phyloP scores from a whole-genome alignment of 371 early-diverging fungal species.

The Apophysomyces variabilis region DNA sequence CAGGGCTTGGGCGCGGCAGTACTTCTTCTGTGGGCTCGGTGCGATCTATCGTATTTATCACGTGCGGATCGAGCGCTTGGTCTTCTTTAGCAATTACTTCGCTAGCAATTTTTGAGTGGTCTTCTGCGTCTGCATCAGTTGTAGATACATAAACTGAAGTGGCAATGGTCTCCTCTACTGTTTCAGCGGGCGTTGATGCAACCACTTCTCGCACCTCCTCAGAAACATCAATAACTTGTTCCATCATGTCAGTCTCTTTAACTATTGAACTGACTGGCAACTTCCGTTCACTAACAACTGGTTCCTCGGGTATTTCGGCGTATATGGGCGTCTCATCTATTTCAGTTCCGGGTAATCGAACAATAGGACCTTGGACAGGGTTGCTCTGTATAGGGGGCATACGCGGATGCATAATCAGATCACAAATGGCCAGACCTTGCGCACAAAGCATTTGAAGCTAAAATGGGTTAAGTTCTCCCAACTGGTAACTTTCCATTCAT shows the following conservation, averaged over 20 bases:
- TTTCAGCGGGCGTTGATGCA: too few species aligned
- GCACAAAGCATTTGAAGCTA: conserved; percentile 49
- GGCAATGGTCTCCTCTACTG: too few species aligned
- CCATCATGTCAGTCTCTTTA: not conserved
- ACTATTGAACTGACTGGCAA: not conserved
- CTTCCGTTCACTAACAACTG: conserved; percentile 1
- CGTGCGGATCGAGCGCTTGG: too few species aligned
- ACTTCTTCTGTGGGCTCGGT: too few species aligned
- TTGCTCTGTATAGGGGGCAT: conserved; percentile 65
- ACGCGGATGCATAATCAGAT: conserved; percentile 60
- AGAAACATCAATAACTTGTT: not conserved
- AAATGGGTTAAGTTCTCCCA: not conserved
- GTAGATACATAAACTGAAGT: too few species aligned
- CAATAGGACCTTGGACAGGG: conserved; percentile 26
- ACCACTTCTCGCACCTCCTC: not conserved
- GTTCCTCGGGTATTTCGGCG: conserved; percentile 23
- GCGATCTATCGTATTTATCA: too few species aligned
- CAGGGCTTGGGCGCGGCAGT: too few species aligned
- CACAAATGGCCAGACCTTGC: conserved; percentile 58
- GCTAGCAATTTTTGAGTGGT: too few species aligned
- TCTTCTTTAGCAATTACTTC: too few species aligned
- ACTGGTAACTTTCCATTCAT: not conserved
- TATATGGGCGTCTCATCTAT: conserved; percentile 8
- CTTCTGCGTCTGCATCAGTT: too few species aligned
- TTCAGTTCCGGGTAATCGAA: conserved; percentile 3